Percentiles rank a stretch among this genome's conserved stretches.
Evolutionary conservation across 768 basidiomycete genomes (phyloP).

Genomic region (Suillus bovinus): DNA sequence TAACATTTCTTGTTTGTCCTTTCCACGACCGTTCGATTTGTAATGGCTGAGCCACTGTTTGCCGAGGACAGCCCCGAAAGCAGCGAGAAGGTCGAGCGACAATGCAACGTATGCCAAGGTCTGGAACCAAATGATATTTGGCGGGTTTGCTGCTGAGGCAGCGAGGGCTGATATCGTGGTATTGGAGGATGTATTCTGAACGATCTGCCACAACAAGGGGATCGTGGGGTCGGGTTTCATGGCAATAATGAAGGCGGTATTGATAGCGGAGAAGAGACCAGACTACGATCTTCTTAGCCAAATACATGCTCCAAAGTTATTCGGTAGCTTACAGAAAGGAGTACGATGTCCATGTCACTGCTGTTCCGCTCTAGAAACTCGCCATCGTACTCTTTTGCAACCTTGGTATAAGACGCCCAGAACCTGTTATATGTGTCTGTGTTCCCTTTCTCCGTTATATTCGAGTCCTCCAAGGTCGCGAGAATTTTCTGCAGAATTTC

Average conservation of each 20-base stretch:
- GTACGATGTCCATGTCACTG: slow-evolving; percentile 20
- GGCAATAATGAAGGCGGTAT: slow-evolving; percentile 1
- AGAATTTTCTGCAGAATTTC: not conserved
- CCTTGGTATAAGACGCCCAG: slow-evolving; percentile 15
- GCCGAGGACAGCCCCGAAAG: not conserved
- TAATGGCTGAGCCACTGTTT: slow-evolving; percentile 18
- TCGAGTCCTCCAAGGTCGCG: not conserved
- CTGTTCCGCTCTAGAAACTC: slow-evolving; percentile 19
- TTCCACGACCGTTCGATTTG: too few relatives aligned
- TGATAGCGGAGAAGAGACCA: slow-evolving; percentile 8
- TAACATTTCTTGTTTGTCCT: too few relatives aligned
- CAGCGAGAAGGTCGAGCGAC: slow-evolving; percentile 21
- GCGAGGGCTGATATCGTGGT: not conserved
- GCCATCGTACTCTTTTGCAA: slow-evolving; percentile 17
- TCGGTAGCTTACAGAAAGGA: slow-evolving; percentile 21
- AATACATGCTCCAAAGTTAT: not conserved
- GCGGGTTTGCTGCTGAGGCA: not conserved
- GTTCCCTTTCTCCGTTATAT: not conserved
- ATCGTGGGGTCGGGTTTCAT: slow-evolving; percentile 9
- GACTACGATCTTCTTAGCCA: not conserved
- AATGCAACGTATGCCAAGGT: slow-evolving; percentile 19
- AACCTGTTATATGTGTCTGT: slow-evolving; percentile 9
- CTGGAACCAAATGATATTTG: slow-evolving; percentile 13
- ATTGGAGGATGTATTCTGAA: slow-evolving; percentile 9
- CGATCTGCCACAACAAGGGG: not conserved